Conservation (phyloP, 169 alveolate genomes). For the Amoebophrya sp. region DNA sequence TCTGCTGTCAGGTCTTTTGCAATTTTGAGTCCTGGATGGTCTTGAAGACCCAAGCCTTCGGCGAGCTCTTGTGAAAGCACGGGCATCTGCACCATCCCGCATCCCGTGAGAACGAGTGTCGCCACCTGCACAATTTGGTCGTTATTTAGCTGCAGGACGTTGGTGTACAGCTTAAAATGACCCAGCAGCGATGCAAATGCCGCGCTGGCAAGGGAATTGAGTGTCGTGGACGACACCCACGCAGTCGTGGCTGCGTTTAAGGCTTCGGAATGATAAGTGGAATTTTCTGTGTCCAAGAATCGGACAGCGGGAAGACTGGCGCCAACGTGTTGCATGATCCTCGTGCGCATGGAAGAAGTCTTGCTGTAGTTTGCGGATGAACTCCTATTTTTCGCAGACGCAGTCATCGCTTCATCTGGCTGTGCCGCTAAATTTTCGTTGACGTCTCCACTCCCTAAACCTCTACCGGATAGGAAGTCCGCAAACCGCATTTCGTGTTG, state of each 20-base stretch:
- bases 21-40: neutral
- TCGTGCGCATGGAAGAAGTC: too few relatives aligned
- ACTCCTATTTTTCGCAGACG: neutral
- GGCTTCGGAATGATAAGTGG: neutral
- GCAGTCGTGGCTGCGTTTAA: neutral
- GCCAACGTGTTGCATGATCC: neutral
- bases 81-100: constrained; percentile 18
- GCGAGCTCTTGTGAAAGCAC: neutral
- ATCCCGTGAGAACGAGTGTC: neutral
- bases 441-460: too few relatives aligned
- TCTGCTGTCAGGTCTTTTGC: neutral
- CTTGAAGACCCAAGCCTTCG: neutral
- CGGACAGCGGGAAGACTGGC: neutral
- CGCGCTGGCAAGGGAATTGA: neutral
- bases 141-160: neutral
- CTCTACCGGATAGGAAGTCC: neutral
- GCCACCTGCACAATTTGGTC: constrained; percentile 12
- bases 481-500: neutral
- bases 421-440: neutral
- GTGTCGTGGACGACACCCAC: neutral
- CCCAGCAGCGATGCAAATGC: neutral
- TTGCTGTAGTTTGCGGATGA: neutral
- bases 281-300: neutral
- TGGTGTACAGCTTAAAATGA: constrained; percentile 9
- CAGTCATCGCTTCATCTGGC: neutral